Evolutionary conservation across 163 green algal species (phyloP).

Genomic region (Smithsoniella earleae): DNA sequence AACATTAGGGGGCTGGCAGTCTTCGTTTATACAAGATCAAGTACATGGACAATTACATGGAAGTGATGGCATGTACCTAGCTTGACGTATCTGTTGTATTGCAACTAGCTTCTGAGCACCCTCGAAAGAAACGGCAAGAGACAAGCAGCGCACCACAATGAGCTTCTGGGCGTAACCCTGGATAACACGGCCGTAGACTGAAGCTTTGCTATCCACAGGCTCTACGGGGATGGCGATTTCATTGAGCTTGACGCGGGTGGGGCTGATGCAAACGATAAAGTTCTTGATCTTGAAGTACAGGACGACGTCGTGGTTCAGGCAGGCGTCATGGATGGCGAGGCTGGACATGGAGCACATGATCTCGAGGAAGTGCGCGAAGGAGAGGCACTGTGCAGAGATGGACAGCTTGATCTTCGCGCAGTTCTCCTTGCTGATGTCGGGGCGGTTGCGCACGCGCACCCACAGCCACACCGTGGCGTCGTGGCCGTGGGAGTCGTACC

Average conservation of each 20-base stretch:
- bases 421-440: constrained; percentile 11
- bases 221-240: constrained; percentile 23
- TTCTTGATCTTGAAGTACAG: constrained; percentile 44
- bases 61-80: too few species aligned
- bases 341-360: constrained; percentile 41
- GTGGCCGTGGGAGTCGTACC: neutral
- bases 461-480: constrained; percentile 32
- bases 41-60: too few species aligned
- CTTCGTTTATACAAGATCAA: too few species aligned
- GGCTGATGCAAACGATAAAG: constrained; percentile 63
- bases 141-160: constrained; percentile 20
- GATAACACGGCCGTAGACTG: constrained; percentile 4
- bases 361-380: constrained; percentile 48
- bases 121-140: too few species aligned
- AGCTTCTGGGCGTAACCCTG: constrained; percentile 6
- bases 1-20: too few species aligned
- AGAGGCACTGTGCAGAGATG: constrained; percentile 50
- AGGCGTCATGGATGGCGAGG: constrained; percentile 47
- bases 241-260: constrained; percentile 42
- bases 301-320: constrained; percentile 57
- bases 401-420: constrained; percentile 50
- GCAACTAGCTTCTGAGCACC: too few species aligned
- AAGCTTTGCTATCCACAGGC: neutral
- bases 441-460: constrained; percentile 1
- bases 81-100: too few species aligned